Evolutionary conservation across 2,329 filamentous ascomycete species (phyloP), one percentile per base, ranked within the genome.

Genomic region (Penicillium sp.): DNA sequence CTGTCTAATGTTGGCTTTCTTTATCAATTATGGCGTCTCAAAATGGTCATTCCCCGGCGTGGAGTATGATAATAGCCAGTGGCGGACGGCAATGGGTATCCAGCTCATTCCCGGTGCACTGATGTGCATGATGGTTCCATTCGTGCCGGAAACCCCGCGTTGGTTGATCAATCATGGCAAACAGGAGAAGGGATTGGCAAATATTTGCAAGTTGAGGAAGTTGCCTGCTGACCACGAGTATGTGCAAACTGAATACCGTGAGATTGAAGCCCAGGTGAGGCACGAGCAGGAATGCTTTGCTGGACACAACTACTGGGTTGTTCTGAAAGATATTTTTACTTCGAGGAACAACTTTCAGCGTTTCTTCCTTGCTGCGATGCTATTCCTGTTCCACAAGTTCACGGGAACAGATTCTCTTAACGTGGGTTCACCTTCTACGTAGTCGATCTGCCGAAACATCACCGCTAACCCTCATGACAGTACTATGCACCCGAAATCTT

Each of bases 401-500:
- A 78, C 74, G 2, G 75, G 76, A 1, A 77, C 73, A 1, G 73
- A 77, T 58, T 68, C 68, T 6, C 51, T 78, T 19, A 77, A 77
- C 22, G 63, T 65, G 26, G 41, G 63, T 62, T 45, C 6, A 1
- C 21, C 16, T 5, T 16, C 4, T 11, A 5, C 5, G 11, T n/a
- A 19, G 16, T 10, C 26, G 10, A 24, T 31, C 5, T 47, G 16
- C 0, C 11, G 26, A 6, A 27, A 27, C 2, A 29, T 10, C n/a
- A 9, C 21, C 22, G 16, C 1, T 22, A 11, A 37, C 35, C n/a
- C 9, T n/a, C 35, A 22, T 22, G 10, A 49, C 14, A 65, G 62
- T 78, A 78, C 57, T 78, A 73, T 37, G 72, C 74, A 0, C 73
- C 74, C 1, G 68, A 75, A 50, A 76, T 77, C 13, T 77, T 78